A percentile compares a stretch with the other conserved stretches of the same genome.
phyloP scores from a whole-genome alignment of 257 asterid genomes.

The Gardenia jasminoides region DNA sequence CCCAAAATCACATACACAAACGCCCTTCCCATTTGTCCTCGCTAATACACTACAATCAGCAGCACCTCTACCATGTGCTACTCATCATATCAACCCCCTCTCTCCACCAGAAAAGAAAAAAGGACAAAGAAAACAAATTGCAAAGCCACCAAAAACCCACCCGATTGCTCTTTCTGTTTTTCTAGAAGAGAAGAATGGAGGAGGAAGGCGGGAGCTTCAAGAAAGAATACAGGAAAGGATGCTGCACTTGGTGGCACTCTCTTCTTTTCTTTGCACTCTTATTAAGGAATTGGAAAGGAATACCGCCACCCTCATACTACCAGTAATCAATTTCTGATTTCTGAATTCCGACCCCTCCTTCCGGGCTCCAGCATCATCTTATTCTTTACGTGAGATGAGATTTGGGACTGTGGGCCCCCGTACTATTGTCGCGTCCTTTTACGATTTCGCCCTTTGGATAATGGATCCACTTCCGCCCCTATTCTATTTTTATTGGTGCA shows the following conservation, averaged over 20 bases:
- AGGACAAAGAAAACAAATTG: no score
- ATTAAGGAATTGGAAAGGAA: not conserved
- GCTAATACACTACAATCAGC: no score
- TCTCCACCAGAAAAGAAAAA: no score
- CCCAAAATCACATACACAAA: conserved; percentile 88
- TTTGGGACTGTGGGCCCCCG: not conserved
- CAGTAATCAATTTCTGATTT: no score
- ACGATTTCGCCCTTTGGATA: not conserved
- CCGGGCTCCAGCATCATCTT: not conserved
- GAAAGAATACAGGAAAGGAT: not conserved
- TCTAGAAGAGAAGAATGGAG: not conserved
- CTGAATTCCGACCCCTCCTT: not conserved
- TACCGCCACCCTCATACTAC: no score
- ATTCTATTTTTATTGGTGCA: no score
- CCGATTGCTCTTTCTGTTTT: not conserved
- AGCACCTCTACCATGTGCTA: not conserved
- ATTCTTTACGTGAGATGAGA: no score
- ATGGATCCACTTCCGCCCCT: not conserved
- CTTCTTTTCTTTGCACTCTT: not conserved
- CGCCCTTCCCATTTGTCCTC: conserved; percentile 80
- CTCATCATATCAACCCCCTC: no score
- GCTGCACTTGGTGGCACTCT: not conserved
- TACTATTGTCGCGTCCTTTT: not conserved
- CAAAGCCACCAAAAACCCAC: no score
- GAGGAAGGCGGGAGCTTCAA: not conserved